Conservation (phyloP, 768 basidiomycete species). For the Leucocoprinus leucothites region DNA sequence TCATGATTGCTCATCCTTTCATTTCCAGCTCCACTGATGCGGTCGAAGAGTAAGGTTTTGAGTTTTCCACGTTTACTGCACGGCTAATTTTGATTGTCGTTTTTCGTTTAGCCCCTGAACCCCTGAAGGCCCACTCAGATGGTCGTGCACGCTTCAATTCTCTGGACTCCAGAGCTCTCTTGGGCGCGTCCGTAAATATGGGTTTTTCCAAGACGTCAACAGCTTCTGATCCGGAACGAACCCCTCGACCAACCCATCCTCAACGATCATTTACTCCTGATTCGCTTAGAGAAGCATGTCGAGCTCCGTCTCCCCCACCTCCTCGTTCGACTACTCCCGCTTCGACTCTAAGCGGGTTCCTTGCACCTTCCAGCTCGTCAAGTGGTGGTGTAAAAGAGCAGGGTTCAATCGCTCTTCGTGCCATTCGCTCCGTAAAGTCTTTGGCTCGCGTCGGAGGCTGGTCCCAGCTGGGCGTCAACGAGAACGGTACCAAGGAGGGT, state of each 20-base stretch:
- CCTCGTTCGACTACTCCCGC: slow-evolving; percentile 34
- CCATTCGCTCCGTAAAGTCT: slow-evolving; percentile 73
- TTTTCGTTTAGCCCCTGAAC: slow-evolving; percentile 41
- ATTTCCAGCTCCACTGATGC: slow-evolving; percentile 34
- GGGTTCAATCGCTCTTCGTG: slow-evolving; percentile 72
- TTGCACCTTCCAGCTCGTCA: slow-evolving; percentile 29
- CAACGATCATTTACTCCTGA: slow-evolving; percentile 9
- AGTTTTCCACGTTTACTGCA: background rate
- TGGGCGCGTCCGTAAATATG: slow-evolving; percentile 32
- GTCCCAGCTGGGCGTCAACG: slow-evolving; percentile 44
- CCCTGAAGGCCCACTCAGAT: slow-evolving; percentile 29
- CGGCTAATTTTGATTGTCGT: background rate
- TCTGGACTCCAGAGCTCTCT: slow-evolving; percentile 41
- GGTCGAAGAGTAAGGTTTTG: slow-evolving; percentile 36
- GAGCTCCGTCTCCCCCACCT: slow-evolving; percentile 17
- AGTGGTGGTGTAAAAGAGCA: slow-evolving; percentile 23
- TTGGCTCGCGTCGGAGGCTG: slow-evolving; percentile 72
- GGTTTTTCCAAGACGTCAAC: slow-evolving; percentile 11
- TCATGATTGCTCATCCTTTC: background rate
- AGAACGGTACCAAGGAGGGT: slow-evolving; percentile 20
- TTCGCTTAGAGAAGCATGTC: slow-evolving; percentile 12
- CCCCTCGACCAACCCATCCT: slow-evolving; percentile 14
- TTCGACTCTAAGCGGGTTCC: slow-evolving; percentile 32
- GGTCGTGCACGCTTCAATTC: slow-evolving; percentile 61
- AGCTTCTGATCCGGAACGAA: slow-evolving; percentile 16